phyloP scores from a whole-genome alignment of 2,329 filamentous ascomycete species.

The Ceratocystis variospora region DNA sequence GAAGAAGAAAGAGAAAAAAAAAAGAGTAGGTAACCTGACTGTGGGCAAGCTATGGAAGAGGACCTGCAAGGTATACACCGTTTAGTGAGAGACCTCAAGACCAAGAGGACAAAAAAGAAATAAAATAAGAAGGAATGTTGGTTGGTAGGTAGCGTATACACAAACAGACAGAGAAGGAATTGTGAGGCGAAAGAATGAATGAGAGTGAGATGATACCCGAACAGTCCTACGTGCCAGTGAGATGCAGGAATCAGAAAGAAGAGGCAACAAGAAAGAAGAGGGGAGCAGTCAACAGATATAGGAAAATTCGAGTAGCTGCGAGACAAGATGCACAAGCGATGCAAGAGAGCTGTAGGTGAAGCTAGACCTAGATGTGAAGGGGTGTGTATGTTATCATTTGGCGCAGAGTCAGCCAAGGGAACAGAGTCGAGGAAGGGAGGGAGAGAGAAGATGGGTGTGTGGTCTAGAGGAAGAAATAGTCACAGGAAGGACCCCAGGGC shows the following conservation, averaged over 20 bases:
- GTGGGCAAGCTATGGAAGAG: neutral
- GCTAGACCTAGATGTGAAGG: neutral
- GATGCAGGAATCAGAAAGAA: slow-evolving; percentile 10
- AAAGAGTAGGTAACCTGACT: neutral
- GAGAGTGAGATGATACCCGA: slow-evolving; percentile 11
- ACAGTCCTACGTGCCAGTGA: slow-evolving; percentile 14
- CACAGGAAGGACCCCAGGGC: neutral
- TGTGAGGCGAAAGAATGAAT: slow-evolving; percentile 13
- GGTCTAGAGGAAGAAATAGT: neutral
- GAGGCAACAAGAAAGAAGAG: slow-evolving; percentile 7
- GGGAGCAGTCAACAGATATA: slow-evolving; percentile 12
- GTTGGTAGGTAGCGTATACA: neutral
- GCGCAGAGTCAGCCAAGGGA: neutral
- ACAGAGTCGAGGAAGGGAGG: neutral
- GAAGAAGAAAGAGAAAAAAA: too few species aligned
- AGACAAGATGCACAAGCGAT: slow-evolving; percentile 1
- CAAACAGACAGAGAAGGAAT: slow-evolving; percentile 7
- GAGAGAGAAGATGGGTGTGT: neutral
- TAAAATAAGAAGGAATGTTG: slow-evolving; percentile 11
- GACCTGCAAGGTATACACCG: neutral
- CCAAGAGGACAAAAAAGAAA: slow-evolving; percentile 1
- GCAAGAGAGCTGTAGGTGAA: neutral
- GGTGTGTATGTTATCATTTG: neutral
- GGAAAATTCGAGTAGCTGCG: slow-evolving; percentile 1
- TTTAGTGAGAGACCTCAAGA: neutral